Conservation (phyloP, 2,329 filamentous ascomycete genomes). For the Cercospora sp. region DNA sequence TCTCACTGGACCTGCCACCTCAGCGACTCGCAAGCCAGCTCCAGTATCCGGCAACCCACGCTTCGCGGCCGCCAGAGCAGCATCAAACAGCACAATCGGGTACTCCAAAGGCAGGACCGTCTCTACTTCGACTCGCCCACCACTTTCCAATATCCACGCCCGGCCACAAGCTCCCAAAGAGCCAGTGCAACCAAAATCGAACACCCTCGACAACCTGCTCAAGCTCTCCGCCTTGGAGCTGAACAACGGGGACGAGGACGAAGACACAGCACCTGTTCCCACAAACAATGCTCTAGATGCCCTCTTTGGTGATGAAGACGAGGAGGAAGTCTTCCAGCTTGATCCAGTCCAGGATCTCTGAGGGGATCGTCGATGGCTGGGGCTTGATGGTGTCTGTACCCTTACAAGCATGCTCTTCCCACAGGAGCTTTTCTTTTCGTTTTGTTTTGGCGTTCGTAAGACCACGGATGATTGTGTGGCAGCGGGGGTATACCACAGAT, state of each 20-base stretch:
- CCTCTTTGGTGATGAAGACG: conserved; percentile 18
- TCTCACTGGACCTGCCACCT: conserved; percentile 36
- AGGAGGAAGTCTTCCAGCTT: conserved; percentile 31
- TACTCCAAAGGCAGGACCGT: conserved; percentile 74
- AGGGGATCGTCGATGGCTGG: not conserved
- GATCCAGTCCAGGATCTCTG: conserved; percentile 27
- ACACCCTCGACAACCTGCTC: conserved; percentile 33
- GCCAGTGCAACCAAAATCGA: conserved; percentile 17
- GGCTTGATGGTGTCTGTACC: not conserved
- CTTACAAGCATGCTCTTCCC: not conserved
- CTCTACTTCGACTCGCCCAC: conserved; percentile 43
- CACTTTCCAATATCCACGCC: conserved; percentile 29
- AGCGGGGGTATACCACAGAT: not conserved
- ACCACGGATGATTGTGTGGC: conserved; percentile 1
- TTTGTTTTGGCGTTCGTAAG: not conserved
- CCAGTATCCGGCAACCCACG: conserved; percentile 47
- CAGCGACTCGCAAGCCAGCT: conserved; percentile 19
- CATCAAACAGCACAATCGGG: conserved; percentile 79
- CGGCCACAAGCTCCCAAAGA: conserved; percentile 10
- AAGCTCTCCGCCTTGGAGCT: conserved; percentile 26
- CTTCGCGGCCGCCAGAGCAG: conserved; percentile 62
- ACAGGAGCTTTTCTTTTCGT: not conserved
- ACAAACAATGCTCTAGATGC: conserved; percentile 4
- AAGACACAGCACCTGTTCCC: conserved; percentile 15
- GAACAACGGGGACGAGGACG: conserved; percentile 14